Conservation (phyloP, 169 alveolate genomes). For the Plasmodium berghei region DNA sequence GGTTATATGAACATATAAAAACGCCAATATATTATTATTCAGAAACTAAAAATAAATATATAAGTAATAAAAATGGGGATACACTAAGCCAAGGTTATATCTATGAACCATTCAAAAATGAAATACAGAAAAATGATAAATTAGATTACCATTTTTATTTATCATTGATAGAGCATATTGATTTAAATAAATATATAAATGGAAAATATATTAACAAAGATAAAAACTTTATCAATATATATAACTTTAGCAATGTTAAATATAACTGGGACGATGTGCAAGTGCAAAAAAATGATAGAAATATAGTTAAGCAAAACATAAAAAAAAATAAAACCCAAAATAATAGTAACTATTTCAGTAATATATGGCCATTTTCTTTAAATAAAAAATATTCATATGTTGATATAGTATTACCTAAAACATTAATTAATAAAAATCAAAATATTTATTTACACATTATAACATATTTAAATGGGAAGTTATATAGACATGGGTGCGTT, state of each 20-base stretch:
- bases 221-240: slow-evolving; percentile 30
- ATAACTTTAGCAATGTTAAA: slow-evolving; percentile 12
- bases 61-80: neutral
- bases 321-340: no score
- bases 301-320: no score
- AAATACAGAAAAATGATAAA: slow-evolving; percentile 34
- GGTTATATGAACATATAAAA: slow-evolving; percentile 32
- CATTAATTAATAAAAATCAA: slow-evolving; percentile 12
- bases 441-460: slow-evolving; percentile 49
- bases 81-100: neutral
- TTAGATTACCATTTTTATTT: slow-evolving; percentile 60
- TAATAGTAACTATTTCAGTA: neutral
- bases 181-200: slow-evolving; percentile 28
- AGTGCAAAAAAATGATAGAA: neutral
- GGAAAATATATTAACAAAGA: slow-evolving; percentile 30
- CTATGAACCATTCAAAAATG: slow-evolving; percentile 25
- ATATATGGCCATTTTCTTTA: slow-evolving; percentile 1
- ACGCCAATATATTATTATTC: slow-evolving; percentile 29
- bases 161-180: slow-evolving; percentile 60
- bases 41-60: neutral
- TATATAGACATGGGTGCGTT: slow-evolving; percentile 33
- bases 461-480: slow-evolving; percentile 47
- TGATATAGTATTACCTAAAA: slow-evolving; percentile 12
- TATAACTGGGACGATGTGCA: slow-evolving; percentile 27
- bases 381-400: slow-evolving; percentile 14